These are phyloP conservation scores for Suhomyces kunorum DNA, from an alignment of 1,139 yeast species.

Conservation along the genomic window DNA sequence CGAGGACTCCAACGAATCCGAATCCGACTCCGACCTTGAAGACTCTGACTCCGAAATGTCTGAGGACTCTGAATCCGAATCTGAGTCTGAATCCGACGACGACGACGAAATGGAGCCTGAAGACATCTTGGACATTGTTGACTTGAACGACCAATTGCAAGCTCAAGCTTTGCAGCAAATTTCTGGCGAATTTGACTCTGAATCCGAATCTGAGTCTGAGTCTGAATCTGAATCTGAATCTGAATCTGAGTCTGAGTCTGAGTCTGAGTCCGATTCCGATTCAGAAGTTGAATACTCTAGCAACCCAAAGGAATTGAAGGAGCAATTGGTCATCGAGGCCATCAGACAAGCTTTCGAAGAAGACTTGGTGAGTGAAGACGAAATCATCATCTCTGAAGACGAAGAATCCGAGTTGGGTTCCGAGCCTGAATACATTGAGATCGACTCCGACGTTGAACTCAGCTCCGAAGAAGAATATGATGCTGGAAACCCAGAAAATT, in stretches of 20 bases:
- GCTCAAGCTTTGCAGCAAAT: conserved; percentile 31
- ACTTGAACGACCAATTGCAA: conserved; percentile 39
- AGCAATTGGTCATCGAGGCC: conserved; percentile 40
- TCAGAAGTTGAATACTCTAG: conserved; percentile 31
- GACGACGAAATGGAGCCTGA: conserved; percentile 30
- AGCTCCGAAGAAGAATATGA: conserved; percentile 25
- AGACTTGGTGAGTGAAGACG: conserved; percentile 34
- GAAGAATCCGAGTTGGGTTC: conserved; percentile 33
- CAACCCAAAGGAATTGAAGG: conserved; percentile 35
- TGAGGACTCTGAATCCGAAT: conserved; percentile 15
- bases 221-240: conserved; percentile 18
- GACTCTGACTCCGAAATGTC: conserved; percentile 11
- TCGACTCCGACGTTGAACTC: conserved; percentile 27
- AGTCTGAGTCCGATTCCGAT: conserved; percentile 16
- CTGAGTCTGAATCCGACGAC: conserved; percentile 11
- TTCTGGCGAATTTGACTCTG: conserved; percentile 13
- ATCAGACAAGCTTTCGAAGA: conserved; percentile 45
- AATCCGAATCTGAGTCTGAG: conserved; percentile 19
- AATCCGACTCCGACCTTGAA: conserved; percentile 14
- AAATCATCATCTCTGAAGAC: conserved; percentile 25
- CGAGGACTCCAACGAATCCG: not conserved
- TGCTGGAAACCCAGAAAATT: conserved; percentile 25
- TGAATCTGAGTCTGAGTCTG: conserved; percentile 16
- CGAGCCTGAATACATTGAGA: conserved; percentile 37
- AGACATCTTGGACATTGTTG: conserved; percentile 37